Base-by-base conservation (phyloP, 331 rosid species). In the Spiraea crenata region DNA sequence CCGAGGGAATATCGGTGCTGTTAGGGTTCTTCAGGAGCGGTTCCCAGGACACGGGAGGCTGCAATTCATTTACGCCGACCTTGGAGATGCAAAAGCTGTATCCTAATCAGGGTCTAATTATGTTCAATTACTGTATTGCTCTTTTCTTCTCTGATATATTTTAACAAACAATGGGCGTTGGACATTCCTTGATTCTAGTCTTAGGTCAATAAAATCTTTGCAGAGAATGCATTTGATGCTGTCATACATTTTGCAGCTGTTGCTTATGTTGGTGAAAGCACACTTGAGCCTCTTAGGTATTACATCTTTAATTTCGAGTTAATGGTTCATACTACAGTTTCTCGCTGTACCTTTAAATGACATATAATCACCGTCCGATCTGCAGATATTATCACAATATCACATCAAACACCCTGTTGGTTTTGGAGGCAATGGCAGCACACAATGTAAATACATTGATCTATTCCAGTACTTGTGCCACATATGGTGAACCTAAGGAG, bases 211-310 rank as follows among this genome's bases (percentile, higher is more conserved):
- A 91, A 83, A 79, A 86, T 93, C 65, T 91, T 93, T 74, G 80
- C 85, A 20, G 96, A 89, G 86, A 91, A 93, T 78, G 88, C 85
- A 67, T 93, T 93, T 74, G 97, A 93, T 85, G 99, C 96, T 49
- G 97, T 87, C 66, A 93, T 93, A 82, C 99, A 93, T 83, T 93
- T 93, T 82, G 99, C 97, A 54, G 96, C 96, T 15, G 97, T 93
- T 77, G 99, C 99, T 20, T 93, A 93, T 79, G 99, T 93, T 10
- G 99, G 97, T 50, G 99, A 93, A 80, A 93, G 99, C 80, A 93
- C 99, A 52, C 72, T 80, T 44, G 76, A 91, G 80, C 99, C 97
- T 35, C 93, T 93, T 39, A 83, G 91, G 99, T 93, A 82, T 10
- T n/a, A 9, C 1, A 70, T 34, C 46, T 35, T n/a, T 9, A 14